Evolutionary conservation across 179 eudicot species (phyloP), one percentile per base, ranked within the genome.

Genomic region (Silene noctiflora): DNA sequence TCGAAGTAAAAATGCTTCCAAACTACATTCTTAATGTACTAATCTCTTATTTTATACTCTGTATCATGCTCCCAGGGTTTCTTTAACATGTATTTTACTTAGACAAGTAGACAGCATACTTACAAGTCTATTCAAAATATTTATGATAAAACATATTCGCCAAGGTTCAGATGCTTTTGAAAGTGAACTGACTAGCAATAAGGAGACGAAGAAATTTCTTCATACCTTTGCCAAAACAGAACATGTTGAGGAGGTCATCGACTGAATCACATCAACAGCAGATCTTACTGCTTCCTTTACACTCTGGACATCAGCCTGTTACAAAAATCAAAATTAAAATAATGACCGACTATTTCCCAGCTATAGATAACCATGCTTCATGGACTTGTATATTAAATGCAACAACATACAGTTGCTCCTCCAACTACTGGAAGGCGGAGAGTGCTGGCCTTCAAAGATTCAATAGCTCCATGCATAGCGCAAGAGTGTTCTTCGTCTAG

Each of bases 401-500:
- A 42, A 58, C 64, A 33, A 75, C 99, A 42, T 90, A 96, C 99
- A 70, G 81, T 82, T 83, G 91, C 99, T 85, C 91, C 90, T 76
- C 96, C 99, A 77, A 85, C 91, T 61, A 93, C 92, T 58, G 99
- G 99, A 81, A 96, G 98, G 62, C 99, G 96, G 71, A 96, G 96
- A 74, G 99, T 96, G 91, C 98, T 96, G 79, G 97, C 98, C 85
- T 86, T 93, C 78, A 96, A 84, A 73, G 99, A 92, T 87, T 88
- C 93, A 64, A 85, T 96, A 80, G 97, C 96, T 83, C 94, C 97
- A 59, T 85, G 89, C 87, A 96, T 76, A 69, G 98, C 89, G 77
- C 78, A 81, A 44, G 86, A 85, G 81, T 93, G 96, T 27, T 85
- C 96, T 83, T 85, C 80, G 75, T 93, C 99, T 62, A 93, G 80